phyloP scores from a whole-genome alignment of 202 grass and related monocot genomes.

The Saccharum hybrid region DNA sequence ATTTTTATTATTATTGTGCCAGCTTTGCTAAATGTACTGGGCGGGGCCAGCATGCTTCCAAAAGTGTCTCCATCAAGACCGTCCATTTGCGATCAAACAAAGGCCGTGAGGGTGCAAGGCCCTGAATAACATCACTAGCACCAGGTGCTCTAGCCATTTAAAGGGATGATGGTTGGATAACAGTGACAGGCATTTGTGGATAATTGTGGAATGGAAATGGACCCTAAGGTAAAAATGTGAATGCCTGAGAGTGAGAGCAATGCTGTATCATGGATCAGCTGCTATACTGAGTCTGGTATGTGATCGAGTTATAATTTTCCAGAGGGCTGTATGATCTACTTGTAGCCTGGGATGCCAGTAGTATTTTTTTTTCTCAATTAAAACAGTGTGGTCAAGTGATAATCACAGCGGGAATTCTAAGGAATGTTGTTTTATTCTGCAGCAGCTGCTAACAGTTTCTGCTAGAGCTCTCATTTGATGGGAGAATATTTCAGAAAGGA shows the following conservation, averaged over 20 bases:
- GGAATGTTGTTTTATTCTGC: slow-evolving; percentile 29
- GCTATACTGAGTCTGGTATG: slow-evolving; percentile 3
- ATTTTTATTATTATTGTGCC: slow-evolving; percentile 47
- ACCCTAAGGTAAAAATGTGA: slow-evolving; percentile 12
- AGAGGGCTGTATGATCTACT: slow-evolving; percentile 18
- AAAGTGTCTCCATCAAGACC: slow-evolving; percentile 55
- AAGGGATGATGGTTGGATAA: slow-evolving; percentile 62
- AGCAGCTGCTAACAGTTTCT: slow-evolving; percentile 23
- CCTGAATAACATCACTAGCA: slow-evolving; percentile 49
- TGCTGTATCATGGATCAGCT: slow-evolving; percentile 27
- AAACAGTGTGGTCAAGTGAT: slow-evolving; percentile 1
- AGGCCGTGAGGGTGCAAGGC: slow-evolving; percentile 38
- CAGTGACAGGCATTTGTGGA: slow-evolving; percentile 73
- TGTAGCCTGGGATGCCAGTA: background rate
- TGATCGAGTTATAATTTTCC: slow-evolving; percentile 12
- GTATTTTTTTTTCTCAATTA: slow-evolving; percentile 17
- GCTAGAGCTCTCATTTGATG: slow-evolving; percentile 30
- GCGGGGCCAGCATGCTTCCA: slow-evolving; percentile 53
- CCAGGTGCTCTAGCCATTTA: slow-evolving; percentile 77
- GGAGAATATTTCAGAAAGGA: slow-evolving; percentile 20
- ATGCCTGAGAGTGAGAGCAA: slow-evolving; percentile 27
- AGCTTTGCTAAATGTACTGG: slow-evolving; percentile 40
- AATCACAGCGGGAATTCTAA: background rate
- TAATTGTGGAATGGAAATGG: slow-evolving; percentile 46
- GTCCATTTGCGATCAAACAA: slow-evolving; percentile 57